Evolutionary conservation across 805 yeast species (phyloP), one percentile per base, ranked within the genome.

Genomic region (Saturnispora hagleri): DNA sequence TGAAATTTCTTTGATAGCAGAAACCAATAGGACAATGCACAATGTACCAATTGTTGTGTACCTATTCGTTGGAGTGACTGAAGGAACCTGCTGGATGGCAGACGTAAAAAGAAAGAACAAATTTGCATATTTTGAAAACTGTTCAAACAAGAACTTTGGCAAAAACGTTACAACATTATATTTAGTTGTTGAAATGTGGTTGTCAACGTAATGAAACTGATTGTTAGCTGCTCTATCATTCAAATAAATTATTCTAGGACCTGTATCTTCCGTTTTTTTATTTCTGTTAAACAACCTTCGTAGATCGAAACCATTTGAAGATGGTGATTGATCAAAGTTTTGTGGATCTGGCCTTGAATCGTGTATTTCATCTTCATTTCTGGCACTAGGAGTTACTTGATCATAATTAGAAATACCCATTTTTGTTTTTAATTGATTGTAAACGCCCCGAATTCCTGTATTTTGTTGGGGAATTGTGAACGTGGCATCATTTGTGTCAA

Each of bases 71-170:
- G 99, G 99, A 0, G 97, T 82, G 4, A 93, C 98, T 57, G 84
- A 79, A 3, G 99, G 99, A 12, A 93, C 98, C 67, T 93, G 99
- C 71, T 93, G 99, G 59, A 93, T 91, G 38, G 80, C 75, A 1
- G 97, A 86, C 0, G 99, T 93, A 71, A 88, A 87, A 49, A 93
- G 71, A 67, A 93, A 93, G 70, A 93, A 93, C 66, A 93, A 72
- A 64, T 93, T 93, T 10, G 99, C 97, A 65, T 93, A 95, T 68
- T 91, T 93, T 55, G 97, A 87, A 69, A 93, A 95, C 69, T 93
- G 99, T 71, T 93, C 99, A 61, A 89, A 89, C 57, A 93, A 69
- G 64, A 93, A 93, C 68, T 95, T 95, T 22, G 99, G 99, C 47
- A 93, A 57, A 61, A 93, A 93, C 0, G 99, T 95, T 24, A 93